These are phyloP conservation scores for Bipolaris oryzae DNA, from an alignment of 2,329 filamentous ascomycete genomes.

Conservation along the genomic window DNA sequence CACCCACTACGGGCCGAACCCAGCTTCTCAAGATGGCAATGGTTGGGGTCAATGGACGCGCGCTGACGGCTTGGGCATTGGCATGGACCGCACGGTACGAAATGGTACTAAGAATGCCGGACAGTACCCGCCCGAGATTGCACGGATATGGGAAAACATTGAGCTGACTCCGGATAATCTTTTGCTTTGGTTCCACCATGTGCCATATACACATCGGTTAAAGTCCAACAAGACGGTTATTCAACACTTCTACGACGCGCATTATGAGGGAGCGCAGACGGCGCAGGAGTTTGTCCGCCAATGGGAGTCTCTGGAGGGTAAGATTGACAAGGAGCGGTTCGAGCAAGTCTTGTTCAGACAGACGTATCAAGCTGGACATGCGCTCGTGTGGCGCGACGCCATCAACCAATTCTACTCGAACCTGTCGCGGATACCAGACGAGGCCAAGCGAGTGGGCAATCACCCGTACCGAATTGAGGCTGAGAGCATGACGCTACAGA, in stretches of 20 bases:
- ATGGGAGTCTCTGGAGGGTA: constrained; percentile 62
- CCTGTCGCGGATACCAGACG: constrained; percentile 65
- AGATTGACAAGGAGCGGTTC: constrained; percentile 66
- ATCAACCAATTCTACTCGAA: constrained; percentile 69
- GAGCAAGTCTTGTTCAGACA: constrained; percentile 65
- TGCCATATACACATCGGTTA: constrained; percentile 68
- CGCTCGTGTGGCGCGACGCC: constrained; percentile 72
- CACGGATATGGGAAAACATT: constrained; percentile 63
- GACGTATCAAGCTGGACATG: constrained; percentile 70
- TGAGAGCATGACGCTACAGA: constrained; percentile 66
- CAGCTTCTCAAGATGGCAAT: constrained; percentile 69
- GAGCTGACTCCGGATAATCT: constrained; percentile 71
- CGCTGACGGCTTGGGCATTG: constrained; percentile 64
- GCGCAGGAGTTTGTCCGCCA: constrained; percentile 63
- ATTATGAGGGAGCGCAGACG: constrained; percentile 64
- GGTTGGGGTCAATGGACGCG: constrained; percentile 76
- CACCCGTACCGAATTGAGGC: constrained; percentile 73
- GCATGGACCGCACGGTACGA: constrained; percentile 72
- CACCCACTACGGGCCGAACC: constrained; percentile 71
- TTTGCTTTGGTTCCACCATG: constrained; percentile 76
- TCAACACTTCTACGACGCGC: constrained; percentile 69
- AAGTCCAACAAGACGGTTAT: constrained; percentile 70
- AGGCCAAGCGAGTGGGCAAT: constrained; percentile 61
- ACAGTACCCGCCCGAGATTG: constrained; percentile 68
- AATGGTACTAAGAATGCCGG: constrained; percentile 71